Evolutionary conservation across 2,329 filamentous ascomycete genomes (phyloP), one percentile per base, ranked within the genome.

Genomic region (Cladophialophora carrionii): DNA sequence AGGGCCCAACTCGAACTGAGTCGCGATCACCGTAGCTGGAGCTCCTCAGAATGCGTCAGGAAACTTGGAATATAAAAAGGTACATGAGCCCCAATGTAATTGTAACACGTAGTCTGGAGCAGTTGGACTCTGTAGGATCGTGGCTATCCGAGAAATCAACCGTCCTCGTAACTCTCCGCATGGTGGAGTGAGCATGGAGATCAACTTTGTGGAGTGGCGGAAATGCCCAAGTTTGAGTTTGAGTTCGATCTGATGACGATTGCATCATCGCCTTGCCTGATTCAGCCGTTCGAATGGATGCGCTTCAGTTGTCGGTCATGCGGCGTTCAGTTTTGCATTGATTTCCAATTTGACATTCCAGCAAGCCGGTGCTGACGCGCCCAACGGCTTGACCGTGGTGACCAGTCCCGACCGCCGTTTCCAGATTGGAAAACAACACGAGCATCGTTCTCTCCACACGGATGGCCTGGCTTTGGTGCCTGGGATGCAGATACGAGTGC

Each of bases 361-460:
- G 48, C 48, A 51, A 14, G 48, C 48, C 48, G 3, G 24, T 51
- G 48, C 48, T 51, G 48, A 51, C 26, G 48, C 22, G 24, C 22
- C 22, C 7, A 17, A 24, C 48, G 48, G 48, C 24, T 26, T 26
- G 22, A 51, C 34, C 3, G 17, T 31, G n/a, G 9, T 26, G 22
- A 51, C 34, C 3, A 7, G 20, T n/a, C 24, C 8, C 46, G 41
- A 58, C 56, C 9, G 56, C 56, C 37, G 56, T 49, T 46, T 58
- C 41, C 26, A 58, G 22, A 29, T 49, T 29, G 55, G 56, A 58
- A 58, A 46, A 12, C 48, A 17, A 26, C n/a, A 26, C 48, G 48
- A 20, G 48, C 41, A 26, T 51, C 22, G 48, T 20, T 51, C 48
- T 51, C 24, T 12, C 24, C 14, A 54, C 24, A 54, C 52, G 26